Evolutionary conservation across 202 grass and related monocot species (phyloP), one percentile per base, ranked within the genome.

Genomic region (Eragrostis tef): DNA sequence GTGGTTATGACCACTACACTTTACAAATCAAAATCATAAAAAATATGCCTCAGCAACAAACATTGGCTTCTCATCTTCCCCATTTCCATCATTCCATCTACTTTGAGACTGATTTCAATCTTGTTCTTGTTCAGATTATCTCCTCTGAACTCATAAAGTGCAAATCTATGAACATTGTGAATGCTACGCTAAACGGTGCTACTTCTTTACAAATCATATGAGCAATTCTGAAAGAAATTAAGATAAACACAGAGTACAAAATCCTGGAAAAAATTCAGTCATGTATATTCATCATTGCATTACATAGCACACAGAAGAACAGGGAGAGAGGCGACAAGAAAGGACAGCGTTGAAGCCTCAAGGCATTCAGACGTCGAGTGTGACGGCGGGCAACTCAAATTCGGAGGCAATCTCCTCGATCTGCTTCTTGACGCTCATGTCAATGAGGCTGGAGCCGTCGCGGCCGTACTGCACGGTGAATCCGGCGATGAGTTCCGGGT

Each of bases 371-470:
- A 88, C 83, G 31, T 79, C 57, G 85, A 97, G 81, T 25, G 77
- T 2, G 21, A 97, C 78, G 17, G 74, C 67, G 4, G 91, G 89
- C 84, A 97, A 21, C 76, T 97, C 92, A 62, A 92, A 81, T 69
- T 87, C 86, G 9, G 76, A 71, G 2, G 88, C 20, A n/a, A 98
- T 98, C 79, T 98, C 94, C 6, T 94, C 90, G 39, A 98, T 82
- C 90, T 97, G 89, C 81, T 89, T 94, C 79, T 82, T 88, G 45
- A 94, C 86, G 50, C 95, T 98, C 95, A 98, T 91, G 88, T 98
- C 92, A 60, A 94, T 91, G 45, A 94, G 56, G 79, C 71, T 98
- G 25, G 92, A 94, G 26, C 88, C 87, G 17, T 84, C 85, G 9
- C 85, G 67, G 3, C 92, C 92, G 58, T 93, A 98, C 45, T 86